phyloP scores from a whole-genome alignment of 768 basidiomycete species.

The Leccinum disarticulatum region DNA sequence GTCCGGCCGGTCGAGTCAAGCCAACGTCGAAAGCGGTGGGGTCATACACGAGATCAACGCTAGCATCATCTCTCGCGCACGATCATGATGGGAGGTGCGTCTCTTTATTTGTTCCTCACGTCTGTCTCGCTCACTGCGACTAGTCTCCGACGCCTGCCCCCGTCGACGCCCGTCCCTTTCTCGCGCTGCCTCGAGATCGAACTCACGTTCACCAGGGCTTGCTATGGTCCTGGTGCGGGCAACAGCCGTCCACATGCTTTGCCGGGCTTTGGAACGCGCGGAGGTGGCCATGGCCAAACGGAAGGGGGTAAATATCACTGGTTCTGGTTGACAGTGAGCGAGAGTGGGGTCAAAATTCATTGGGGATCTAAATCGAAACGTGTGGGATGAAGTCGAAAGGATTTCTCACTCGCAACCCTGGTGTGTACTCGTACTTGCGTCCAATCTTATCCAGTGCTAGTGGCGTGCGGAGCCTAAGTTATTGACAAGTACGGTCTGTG shows the following conservation, averaged over 20 bases:
- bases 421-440: neutral
- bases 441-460: neutral
- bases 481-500: no score
- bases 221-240: slow-evolving; percentile 14
- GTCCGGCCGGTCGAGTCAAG: neutral
- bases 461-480: neutral
- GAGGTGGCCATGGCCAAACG: slow-evolving; percentile 21
- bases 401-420: neutral
- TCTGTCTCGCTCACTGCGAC: neutral
- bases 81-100: slow-evolving; percentile 51
- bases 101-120: neutral
- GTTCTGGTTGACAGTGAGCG: slow-evolving; percentile 23
- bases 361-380: neutral
- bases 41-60: slow-evolving; percentile 14
- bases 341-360: slow-evolving; percentile 7
- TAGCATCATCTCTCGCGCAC: slow-evolving; percentile 15
- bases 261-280: slow-evolving; percentile 15
- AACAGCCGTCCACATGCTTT: slow-evolving; percentile 14
- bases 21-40: neutral
- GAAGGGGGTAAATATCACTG: slow-evolving; percentile 22
- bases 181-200: slow-evolving; percentile 11
- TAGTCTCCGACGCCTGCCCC: slow-evolving; percentile 17
- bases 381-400: neutral
- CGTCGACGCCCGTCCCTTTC: slow-evolving; percentile 8
- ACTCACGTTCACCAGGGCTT: slow-evolving; percentile 10